phyloP scores from a whole-genome alignment of 176 grass and related monocot species.

The Saccharum spontaneum region DNA sequence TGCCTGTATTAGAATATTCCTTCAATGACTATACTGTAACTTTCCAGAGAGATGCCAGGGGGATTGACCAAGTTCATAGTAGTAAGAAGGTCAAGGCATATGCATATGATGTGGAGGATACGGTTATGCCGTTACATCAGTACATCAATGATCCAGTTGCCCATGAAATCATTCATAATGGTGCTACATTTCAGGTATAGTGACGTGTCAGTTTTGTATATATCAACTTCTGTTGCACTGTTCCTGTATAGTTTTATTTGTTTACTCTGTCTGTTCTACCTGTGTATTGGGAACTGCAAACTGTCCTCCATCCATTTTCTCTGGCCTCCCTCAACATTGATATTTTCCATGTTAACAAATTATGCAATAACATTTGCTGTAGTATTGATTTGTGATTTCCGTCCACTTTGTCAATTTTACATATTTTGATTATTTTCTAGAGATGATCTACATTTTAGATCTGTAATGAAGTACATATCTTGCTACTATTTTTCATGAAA shows the following conservation, averaged over 20 bases:
- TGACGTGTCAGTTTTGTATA: not conserved
- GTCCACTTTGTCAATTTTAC: not conserved
- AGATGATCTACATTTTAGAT: not conserved
- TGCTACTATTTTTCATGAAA: conserved; percentile 6
- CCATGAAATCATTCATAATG: conserved; percentile 98
- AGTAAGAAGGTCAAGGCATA: conserved; percentile 43
- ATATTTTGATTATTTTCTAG: not conserved
- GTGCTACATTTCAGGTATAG: conserved; percentile 90
- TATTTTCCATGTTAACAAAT: not conserved
- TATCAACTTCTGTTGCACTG: not conserved
- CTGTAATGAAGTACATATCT: conserved; percentile 4
- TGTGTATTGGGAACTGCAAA: not conserved
- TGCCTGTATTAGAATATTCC: not conserved
- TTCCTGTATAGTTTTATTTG: conserved; percentile 1
- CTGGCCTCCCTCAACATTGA: not conserved
- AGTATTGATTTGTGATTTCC: not conserved
- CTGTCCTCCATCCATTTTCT: not conserved
- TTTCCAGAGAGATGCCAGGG: conserved; percentile 72
- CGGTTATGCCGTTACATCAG: conserved; percentile 88
- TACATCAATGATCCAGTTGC: conserved; percentile 86
- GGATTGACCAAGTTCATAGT: conserved; percentile 39
- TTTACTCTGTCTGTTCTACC: not conserved
- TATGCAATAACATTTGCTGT: not conserved
- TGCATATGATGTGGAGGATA: conserved; percentile 79
- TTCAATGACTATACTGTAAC: conserved; percentile 31